Conservation (phyloP, 345 rosid species). For the Pugionium dolabratum region DNA sequence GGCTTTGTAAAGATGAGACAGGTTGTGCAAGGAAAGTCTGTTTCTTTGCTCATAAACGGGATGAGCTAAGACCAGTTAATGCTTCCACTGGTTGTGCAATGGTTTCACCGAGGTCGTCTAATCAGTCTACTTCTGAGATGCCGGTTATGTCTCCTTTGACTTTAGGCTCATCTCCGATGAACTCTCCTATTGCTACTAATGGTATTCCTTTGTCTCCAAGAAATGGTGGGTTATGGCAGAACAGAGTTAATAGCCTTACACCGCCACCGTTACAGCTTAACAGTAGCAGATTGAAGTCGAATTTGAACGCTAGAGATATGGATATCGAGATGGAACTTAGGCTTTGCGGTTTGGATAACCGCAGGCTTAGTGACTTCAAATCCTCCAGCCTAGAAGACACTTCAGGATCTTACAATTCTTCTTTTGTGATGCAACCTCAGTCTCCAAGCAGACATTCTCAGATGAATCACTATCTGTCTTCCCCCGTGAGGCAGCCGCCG, state of each 20-base stretch:
- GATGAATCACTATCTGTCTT: slow-evolving; percentile 61
- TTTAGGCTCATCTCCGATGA: slow-evolving; percentile 64
- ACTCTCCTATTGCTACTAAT: slow-evolving; percentile 63
- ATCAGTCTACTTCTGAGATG: slow-evolving; percentile 54
- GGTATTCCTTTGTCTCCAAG: slow-evolving; percentile 34
- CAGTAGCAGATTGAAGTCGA: slow-evolving; percentile 80
- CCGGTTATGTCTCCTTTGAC: slow-evolving; percentile 56
- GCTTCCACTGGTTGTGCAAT: slow-evolving; percentile 95
- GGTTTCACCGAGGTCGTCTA: slow-evolving; percentile 86
- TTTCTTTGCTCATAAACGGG: slow-evolving; percentile 90
- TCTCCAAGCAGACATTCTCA: slow-evolving; percentile 60
- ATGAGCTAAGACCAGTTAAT: slow-evolving; percentile 88
- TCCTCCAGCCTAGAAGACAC: slow-evolving; percentile 57
- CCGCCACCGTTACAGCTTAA: slow-evolving; percentile 55
- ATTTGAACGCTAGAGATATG: slow-evolving; percentile 70
- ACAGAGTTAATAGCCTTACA: slow-evolving; percentile 55
- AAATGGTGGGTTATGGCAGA: slow-evolving; percentile 65
- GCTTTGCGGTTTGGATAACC: slow-evolving; percentile 43
- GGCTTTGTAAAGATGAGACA: slow-evolving; percentile 96
- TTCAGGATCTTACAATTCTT: slow-evolving; percentile 52
- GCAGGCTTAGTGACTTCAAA: slow-evolving; percentile 29
- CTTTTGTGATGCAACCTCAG: slow-evolving; percentile 56
- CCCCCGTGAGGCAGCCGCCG: slow-evolving; percentile 43
- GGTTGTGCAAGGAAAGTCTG: slow-evolving; percentile 90
- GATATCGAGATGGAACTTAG: slow-evolving; percentile 75